A percentile compares a stretch with the other conserved stretches of the same genome.
phyloP scores from a whole-genome alignment of 345 rosid genomes.

The Brassica incana region DNA sequence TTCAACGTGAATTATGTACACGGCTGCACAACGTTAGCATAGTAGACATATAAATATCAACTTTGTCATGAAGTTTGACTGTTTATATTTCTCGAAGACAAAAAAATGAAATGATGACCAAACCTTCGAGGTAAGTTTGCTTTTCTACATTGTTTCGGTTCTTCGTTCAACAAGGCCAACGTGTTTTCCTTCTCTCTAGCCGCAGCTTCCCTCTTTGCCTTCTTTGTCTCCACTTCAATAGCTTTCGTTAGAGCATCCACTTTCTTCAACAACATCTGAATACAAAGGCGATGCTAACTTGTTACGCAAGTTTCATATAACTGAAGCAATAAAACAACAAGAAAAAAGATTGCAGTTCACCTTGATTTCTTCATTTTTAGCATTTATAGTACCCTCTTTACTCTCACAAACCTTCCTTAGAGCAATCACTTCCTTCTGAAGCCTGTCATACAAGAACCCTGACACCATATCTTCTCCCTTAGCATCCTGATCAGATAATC shows the following conservation, averaged over 20 bases:
- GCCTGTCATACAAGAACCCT: constrained; percentile 81
- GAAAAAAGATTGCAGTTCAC: constrained; percentile 36
- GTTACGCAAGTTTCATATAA: background rate
- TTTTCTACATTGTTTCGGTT: constrained; percentile 35
- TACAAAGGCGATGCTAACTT: constrained; percentile 1
- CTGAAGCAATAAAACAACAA: background rate
- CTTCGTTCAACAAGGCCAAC: constrained; percentile 26
- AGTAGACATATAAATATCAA: background rate
- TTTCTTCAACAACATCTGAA: constrained; percentile 78
- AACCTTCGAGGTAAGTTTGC: constrained; percentile 35
- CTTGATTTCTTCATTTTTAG: constrained; percentile 81
- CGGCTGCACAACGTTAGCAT: constrained; percentile 31
- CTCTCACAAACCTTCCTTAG: constrained; percentile 67
- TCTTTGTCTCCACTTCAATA: constrained; percentile 73
- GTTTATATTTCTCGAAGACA: constrained; percentile 1
- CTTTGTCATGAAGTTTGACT: constrained; percentile 1
- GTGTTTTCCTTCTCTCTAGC: constrained; percentile 66
- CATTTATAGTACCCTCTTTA: constrained; percentile 55
- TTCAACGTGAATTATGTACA: constrained; percentile 28
- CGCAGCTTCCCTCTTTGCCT: constrained; percentile 72
- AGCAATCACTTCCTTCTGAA: constrained; percentile 77
- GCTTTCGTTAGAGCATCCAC: constrained; percentile 76
- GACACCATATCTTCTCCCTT: constrained; percentile 61
- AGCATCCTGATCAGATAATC: constrained; percentile 17
- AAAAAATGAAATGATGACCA: constrained; percentile 6